Base-by-base conservation (phyloP, 148 eudicot genomes). In the Fagopyrum esculentum region DNA sequence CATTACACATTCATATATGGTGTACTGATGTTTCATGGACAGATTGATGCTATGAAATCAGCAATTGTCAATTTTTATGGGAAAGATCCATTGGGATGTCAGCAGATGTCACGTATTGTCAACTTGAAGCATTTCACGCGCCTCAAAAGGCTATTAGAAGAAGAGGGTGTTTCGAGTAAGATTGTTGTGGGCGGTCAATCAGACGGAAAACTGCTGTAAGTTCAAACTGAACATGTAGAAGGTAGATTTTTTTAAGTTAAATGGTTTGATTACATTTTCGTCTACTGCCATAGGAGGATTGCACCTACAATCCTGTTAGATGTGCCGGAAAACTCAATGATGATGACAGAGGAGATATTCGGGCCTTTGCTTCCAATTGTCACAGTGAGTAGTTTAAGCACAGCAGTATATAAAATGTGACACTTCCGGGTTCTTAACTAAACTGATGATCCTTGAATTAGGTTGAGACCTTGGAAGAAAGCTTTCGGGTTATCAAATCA, bases 271-370 rank as follows among this genome's bases (percentile, higher is more conserved):
- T 30, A 73, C 49, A 43, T 13, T 44, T 78, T 66, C 46, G 45
- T 45, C 69, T 9, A 12, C 16, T 6, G 74, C 75, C 64, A 63
- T 73, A 88, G 95, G 81, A 88, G 78, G 79, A 90, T 90, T 71
- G 85, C 88, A 54, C 95, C 95, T 40, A 88, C 91, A 51, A 80
- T 90, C 66, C 73, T 90, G 78, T 56, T 90, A 80, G 90, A 90
- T 74, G 83, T 84, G 78, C 89, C 91, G 44, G 76, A 76, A 60
- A 85, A 86, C 69, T 77, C 87, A 30, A 69, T 61, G 69, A 61
- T 88, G 71, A 90, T 90, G 95, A 78, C 76, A 61, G 95, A 88
- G 78, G 95, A 90, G 79, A 90, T 90, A 66, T 90, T 90, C 80
- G 95, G 95, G 29, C 95, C 95, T 61, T 84, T 90, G 73, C 85